Percentiles rank a stretch among this genome's conserved stretches.
Conservation (phyloP, 2,329 filamentous ascomycete species). For the Gnomoniopsis sp. region DNA sequence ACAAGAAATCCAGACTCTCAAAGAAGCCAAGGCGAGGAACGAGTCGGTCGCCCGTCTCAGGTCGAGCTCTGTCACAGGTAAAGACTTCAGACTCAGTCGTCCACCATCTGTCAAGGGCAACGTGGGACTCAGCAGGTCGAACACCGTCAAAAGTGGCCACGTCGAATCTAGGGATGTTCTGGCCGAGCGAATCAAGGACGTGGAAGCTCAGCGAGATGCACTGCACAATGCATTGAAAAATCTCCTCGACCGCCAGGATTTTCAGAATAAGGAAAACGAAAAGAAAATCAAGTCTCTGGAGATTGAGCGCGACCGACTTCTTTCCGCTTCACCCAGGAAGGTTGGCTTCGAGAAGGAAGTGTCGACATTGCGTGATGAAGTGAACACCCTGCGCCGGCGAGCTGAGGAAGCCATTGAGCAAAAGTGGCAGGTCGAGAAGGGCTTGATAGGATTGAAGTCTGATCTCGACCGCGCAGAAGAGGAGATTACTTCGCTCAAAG, state of each 20-base stretch:
- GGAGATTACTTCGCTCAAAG: slow-evolving; percentile 81
- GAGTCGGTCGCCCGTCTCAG: slow-evolving; percentile 33
- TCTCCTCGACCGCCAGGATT: slow-evolving; percentile 79
- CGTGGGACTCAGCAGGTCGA: slow-evolving; percentile 49
- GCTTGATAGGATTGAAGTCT: slow-evolving; percentile 85
- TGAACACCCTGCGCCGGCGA: slow-evolving; percentile 76
- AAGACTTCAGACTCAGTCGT: slow-evolving; percentile 27
- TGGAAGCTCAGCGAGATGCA: slow-evolving; percentile 90
- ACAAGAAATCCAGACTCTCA: slow-evolving; percentile 74
- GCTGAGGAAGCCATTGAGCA: slow-evolving; percentile 93
- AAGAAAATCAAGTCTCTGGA: slow-evolving; percentile 78
- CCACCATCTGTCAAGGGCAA: slow-evolving; percentile 24
- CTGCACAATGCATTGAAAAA: slow-evolving; percentile 83
- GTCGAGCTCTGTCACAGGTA: slow-evolving; percentile 36
- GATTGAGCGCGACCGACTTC: slow-evolving; percentile 70
- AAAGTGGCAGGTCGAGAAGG: slow-evolving; percentile 95
- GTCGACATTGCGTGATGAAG: slow-evolving; percentile 73
- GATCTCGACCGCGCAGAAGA: slow-evolving; percentile 93
- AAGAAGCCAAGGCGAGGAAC: slow-evolving; percentile 37
- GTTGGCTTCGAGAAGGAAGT: slow-evolving; percentile 85
- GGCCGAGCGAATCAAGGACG: slow-evolving; percentile 81
- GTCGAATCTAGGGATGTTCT: slow-evolving; percentile 64
- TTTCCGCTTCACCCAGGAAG: slow-evolving; percentile 66
- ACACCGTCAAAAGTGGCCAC: slow-evolving; percentile 47
- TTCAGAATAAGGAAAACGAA: slow-evolving; percentile 77